Conservation (phyloP, 805 yeast genomes). For the Teunomyces cretensis region DNA sequence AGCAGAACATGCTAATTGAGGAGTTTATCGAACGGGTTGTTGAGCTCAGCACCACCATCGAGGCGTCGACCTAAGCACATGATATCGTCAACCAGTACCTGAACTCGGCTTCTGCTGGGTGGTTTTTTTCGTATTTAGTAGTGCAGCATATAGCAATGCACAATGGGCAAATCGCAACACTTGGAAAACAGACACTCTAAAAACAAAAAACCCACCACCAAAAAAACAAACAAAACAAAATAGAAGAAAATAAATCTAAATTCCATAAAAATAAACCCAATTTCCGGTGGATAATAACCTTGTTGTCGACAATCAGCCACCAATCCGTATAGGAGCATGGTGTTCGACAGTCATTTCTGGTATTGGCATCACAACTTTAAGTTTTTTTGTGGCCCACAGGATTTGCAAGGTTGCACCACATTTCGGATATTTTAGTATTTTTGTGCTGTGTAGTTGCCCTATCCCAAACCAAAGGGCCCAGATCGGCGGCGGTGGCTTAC, state of each 20-base stretch:
- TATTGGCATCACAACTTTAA: too few species aligned
- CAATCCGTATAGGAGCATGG: too few species aligned
- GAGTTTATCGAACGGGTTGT: slow-evolving; percentile 55
- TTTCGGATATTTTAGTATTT: neutral
- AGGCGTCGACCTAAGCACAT: too few species aligned
- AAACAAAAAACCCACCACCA: too few species aligned
- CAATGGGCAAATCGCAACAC: neutral
- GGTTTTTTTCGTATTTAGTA: neutral
- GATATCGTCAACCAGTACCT: too few species aligned
- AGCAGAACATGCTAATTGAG: slow-evolving; percentile 66
- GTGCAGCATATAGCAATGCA: neutral
- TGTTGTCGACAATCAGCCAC: neutral
- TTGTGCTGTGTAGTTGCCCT: neutral
- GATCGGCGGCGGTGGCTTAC: too few species aligned
- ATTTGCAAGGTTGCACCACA: neutral
- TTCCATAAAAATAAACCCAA: neutral
- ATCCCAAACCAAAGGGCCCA: too few species aligned
- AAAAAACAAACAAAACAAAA: neutral
- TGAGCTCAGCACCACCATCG: too few species aligned
- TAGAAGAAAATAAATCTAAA: slow-evolving; percentile 3
- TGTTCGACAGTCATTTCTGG: too few species aligned
- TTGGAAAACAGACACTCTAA: neutral
- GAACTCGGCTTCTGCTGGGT: too few species aligned
- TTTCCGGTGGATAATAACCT: neutral
- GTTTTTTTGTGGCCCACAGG: neutral